Base-by-base conservation (phyloP, 2,329 filamentous ascomycete genomes). In the Alternaria burnsii region DNA sequence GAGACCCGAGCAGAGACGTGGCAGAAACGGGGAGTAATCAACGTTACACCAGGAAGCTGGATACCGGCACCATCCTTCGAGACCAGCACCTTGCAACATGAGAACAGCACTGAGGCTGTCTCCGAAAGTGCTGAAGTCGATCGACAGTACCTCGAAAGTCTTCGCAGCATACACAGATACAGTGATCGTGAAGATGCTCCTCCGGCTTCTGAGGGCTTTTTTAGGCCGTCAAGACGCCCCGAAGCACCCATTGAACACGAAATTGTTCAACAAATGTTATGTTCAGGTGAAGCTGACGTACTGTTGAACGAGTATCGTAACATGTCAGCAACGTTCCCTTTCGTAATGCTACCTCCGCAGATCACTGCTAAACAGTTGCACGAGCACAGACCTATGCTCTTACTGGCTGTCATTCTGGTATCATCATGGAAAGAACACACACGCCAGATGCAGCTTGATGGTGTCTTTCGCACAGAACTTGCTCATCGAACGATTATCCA, bases 401-500 rank as follows among this genome's bases (percentile, higher is more conserved):
- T 76, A 34, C 66, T 77, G 14, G 73, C 74, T 1, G 68, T 76
- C 9, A 58, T 77, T 0, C 72, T 68, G 9, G 70, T 68, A 10
- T 68, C 75, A 1, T 75, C 74, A 0, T 75, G 70, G 68, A 65
- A 65, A 53, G 63, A 75, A 11, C 72, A 73, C 43, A 46, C 62
- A 7, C 69, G 65, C 8, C 73, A 74, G 44, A 70, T 68, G 61
- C 34, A 51, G 18, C 69, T 78, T 20, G 75, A 78, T 32, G 44
- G 55, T 5, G 30, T 70, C 2, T 78, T 69, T 48, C 71, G 75
- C 2, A 69, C 51, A 1, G 71, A 78, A 46, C 65, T 78, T n/a
- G 75, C 75, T 2, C 60, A 72, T n/a, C 71, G 73, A 22, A 76
- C 75, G 2, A 73, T 77, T 18, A 64, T 78, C 18, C 57, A 55